phyloP scores from a whole-genome alignment of 2,329 filamentous ascomycete species.

The Epichloe bromicola region DNA sequence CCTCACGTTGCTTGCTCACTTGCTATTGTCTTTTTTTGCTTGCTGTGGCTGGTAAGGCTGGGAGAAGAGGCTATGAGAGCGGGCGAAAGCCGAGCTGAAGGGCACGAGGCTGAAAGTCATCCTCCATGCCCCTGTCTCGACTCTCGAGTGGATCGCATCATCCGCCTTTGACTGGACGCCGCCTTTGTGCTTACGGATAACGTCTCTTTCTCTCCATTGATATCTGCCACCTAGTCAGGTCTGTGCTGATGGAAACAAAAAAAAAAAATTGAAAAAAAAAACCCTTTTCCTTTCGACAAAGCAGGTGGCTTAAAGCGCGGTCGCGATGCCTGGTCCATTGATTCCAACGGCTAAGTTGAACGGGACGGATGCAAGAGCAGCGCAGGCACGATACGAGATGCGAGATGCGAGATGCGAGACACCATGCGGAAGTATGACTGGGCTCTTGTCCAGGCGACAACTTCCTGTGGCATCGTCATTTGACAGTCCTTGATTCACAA shows the following conservation, averaged over 20 bases:
- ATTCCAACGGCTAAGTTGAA: background rate
- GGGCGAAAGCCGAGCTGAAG: background rate
- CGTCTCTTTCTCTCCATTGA: background rate
- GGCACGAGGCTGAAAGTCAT: constrained; percentile 2
- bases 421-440: background rate
- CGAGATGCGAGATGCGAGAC: too few relatives aligned
- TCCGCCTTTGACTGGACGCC: constrained; percentile 1
- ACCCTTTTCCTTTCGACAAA: background rate
- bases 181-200: background rate
- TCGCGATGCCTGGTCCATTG: background rate
- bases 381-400: too few relatives aligned
- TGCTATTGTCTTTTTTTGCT: background rate
- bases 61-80: background rate
- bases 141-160: background rate
- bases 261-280: too few relatives aligned
- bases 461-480: background rate
- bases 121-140: background rate
- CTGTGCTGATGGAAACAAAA: background rate
- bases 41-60: background rate
- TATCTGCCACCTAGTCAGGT: background rate
- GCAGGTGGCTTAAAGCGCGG: background rate
- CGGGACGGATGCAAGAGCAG: background rate
- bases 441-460: background rate
- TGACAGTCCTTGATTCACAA: background rate
- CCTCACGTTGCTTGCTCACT: background rate